Evolutionary conservation across 148 eudicot species (phyloP), one percentile per base, ranked within the genome.

Genomic region (Rhododendron mucronatum): DNA sequence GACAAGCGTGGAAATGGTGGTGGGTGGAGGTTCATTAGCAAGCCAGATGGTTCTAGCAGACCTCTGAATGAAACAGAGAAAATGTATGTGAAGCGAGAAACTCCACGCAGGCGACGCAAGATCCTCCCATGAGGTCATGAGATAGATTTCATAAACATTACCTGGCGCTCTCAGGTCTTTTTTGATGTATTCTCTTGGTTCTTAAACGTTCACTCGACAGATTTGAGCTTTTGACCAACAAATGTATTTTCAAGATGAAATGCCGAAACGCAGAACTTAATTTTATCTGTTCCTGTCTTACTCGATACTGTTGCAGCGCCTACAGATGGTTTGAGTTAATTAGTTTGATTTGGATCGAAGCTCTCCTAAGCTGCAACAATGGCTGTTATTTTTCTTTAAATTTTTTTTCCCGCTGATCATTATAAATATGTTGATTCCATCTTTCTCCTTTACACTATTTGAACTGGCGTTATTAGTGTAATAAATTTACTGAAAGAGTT

Each of bases 1-100:
- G 97, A 95, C 44, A 97, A 95, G 89, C 94, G 98, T 84, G 99
- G 99, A 51, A 87, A 84, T 33, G 90, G 94, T 48, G 98, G 98
- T 78, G 99, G 99, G 51, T 94, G 96, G 96, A 96, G 93, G 83
- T 93, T 96, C 47, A 88, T 93, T 35, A 93, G 96, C 41, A 35
- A 83, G 16, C 90, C 96, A 3, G 95, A 96, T 87, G 99, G 99
- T 71, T 95, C 99, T 41, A 95, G 92, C 50, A 87, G 99, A 33
- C 95, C 98, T 48, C 75, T 96, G 78, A 91, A 96, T 81, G 96
- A 95, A 57, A 88, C 30, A 4, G 98, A 97, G 88, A 95, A 93
- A 89, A 89, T 93, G 92, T 97, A 94, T 84, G 94, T 95, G 14
- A 93, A 91, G 87, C 89, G 98, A 74, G 98, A 97, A 88, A 94